These are phyloP conservation scores for Stellera chamaejasme DNA, from an alignment of 345 rosid genomes.

Conservation along the genomic window DNA sequence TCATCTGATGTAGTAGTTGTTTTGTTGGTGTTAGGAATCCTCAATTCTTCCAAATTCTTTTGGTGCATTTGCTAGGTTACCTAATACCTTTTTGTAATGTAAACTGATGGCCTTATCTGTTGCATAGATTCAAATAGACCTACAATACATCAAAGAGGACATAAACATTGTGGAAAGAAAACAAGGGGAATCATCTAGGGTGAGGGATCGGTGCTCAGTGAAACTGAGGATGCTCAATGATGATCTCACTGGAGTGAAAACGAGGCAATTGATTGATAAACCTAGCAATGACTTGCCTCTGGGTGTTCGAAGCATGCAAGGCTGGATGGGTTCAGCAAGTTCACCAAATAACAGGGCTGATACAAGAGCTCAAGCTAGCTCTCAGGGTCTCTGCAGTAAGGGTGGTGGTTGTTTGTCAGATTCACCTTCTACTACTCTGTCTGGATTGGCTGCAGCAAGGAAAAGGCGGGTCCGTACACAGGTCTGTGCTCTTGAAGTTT, in stretches of 20 bases:
- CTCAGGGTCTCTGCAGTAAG: constrained; percentile 64
- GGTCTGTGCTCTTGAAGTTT: constrained; percentile 35
- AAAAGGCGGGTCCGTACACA: constrained; percentile 88
- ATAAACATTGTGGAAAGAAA: constrained; percentile 81
- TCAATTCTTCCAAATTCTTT: neutral
- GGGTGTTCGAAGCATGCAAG: constrained; percentile 46
- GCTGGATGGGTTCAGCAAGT: constrained; percentile 47
- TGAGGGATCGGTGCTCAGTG: constrained; percentile 70
- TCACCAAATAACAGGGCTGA: constrained; percentile 53
- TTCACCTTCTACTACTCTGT: constrained; percentile 56
- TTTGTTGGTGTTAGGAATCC: neutral
- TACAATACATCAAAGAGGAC: constrained; percentile 84
- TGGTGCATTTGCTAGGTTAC: neutral
- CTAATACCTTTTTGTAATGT: neutral
- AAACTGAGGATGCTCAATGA: constrained; percentile 84
- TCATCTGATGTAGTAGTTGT: neutral
- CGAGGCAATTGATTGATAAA: constrained; percentile 57
- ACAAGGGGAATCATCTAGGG: constrained; percentile 70
- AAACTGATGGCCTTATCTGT: constrained; percentile 1
- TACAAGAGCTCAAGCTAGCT: constrained; percentile 56
- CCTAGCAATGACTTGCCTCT: constrained; percentile 37
- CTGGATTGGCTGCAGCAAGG: constrained; percentile 58
- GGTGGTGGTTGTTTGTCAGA: constrained; percentile 60
- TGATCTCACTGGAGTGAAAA: constrained; percentile 51
- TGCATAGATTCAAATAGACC: constrained; percentile 72